These are phyloP conservation scores for Mimosa bimucronata DNA, from an alignment of 306 rosid species.

Conservation along the genomic window DNA sequence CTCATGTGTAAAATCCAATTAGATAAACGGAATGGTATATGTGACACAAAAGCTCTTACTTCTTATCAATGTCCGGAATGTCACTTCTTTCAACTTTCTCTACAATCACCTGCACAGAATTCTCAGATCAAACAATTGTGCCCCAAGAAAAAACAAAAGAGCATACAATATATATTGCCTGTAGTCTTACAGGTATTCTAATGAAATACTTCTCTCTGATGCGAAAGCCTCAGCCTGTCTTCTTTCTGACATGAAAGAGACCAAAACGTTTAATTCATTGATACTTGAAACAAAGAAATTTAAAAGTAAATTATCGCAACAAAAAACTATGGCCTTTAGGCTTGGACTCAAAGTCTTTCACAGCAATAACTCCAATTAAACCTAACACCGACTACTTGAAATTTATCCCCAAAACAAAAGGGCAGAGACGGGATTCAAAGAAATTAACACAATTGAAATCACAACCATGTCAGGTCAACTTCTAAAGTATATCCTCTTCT, in stretches of 20 bases:
- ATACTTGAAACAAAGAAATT: too few species aligned
- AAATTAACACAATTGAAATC: neutral
- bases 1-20: neutral
- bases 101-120: too few species aligned
- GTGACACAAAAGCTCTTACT: too few species aligned
- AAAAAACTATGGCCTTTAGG: neutral
- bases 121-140: slow-evolving; percentile 29
- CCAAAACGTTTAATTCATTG: too few species aligned
- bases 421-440: neutral
- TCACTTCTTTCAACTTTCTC: too few species aligned
- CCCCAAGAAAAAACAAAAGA: slow-evolving; percentile 18
- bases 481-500: neutral
- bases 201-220: slow-evolving; percentile 87
- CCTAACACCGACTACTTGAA: neutral
- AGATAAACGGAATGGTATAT: too few species aligned
- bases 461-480: neutral
- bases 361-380: neutral
- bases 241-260: too few species aligned
- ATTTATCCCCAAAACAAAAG: neutral
- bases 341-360: neutral
- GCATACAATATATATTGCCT: neutral
- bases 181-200: slow-evolving; percentile 76
- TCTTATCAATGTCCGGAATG: too few species aligned
- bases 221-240: slow-evolving; percentile 77
- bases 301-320: neutral